Conservation (phyloP, 2,329 filamentous ascomycete species). For the Phyllosticta capitalensis region DNA sequence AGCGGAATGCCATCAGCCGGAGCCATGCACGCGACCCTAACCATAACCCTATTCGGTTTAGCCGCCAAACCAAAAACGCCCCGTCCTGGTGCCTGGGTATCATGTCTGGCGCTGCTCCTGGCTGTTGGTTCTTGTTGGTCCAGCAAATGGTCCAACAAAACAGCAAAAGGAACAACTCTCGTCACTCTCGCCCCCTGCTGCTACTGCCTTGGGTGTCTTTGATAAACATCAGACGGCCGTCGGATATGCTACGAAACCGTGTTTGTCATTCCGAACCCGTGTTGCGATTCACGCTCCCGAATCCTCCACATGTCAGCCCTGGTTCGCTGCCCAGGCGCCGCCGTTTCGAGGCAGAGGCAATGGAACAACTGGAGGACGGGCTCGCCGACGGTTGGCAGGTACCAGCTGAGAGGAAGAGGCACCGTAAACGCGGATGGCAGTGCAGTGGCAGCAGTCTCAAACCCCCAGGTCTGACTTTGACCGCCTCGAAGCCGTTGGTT, state of each 20-base stretch:
- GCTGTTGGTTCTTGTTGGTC: background rate
- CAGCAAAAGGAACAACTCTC: background rate
- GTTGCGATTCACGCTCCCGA: no score
- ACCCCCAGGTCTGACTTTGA: slow-evolving; percentile 6
- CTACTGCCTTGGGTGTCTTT: slow-evolving; percentile 4
- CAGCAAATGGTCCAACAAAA: background rate
- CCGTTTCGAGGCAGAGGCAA: background rate
- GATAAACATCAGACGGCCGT: background rate
- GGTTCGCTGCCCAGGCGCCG: background rate
- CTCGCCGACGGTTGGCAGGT: background rate
- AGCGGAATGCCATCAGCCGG: slow-evolving; percentile 1
- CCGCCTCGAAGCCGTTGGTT: slow-evolving; percentile 9
- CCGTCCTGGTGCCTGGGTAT: slow-evolving; percentile 1
- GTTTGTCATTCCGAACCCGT: background rate
- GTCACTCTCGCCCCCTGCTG: background rate
- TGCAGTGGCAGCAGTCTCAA: slow-evolving; percentile 7
- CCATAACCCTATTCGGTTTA: background rate
- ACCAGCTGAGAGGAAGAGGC: slow-evolving; percentile 3
- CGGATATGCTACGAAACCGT: background rate
- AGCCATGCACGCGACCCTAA: slow-evolving; percentile 7
- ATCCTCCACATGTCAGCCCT: background rate
- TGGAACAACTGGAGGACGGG: background rate
- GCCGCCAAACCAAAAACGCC: background rate
- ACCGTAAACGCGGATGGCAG: slow-evolving; percentile 4
- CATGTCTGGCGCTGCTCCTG: slow-evolving; percentile 5